Percentiles rank a stretch among this genome's conserved stretches.
phyloP scores from a whole-genome alignment of 1,284 basidiomycete genomes.

The Coniferiporia sulphurascens region DNA sequence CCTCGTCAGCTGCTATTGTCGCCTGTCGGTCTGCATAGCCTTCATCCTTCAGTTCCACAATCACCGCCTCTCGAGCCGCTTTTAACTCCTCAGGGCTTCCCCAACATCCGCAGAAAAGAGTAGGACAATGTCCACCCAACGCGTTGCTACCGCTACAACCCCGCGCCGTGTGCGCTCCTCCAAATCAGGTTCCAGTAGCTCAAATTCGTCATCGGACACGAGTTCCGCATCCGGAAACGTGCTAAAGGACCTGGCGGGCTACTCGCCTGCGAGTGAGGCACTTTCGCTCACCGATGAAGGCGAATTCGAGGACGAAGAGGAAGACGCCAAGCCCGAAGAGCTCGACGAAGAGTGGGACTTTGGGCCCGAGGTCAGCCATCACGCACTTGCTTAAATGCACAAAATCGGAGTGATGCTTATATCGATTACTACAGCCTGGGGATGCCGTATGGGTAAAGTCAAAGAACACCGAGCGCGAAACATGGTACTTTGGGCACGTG shows the following conservation, averaged over 20 bases:
- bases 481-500: slow-evolving; percentile 16
- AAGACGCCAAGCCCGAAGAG: slow-evolving; percentile 5
- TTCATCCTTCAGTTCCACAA: neutral
- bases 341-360: slow-evolving; percentile 18
- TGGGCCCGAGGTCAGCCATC: slow-evolving; percentile 7
- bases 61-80: neutral
- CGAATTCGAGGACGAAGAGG: neutral
- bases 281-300: slow-evolving; percentile 6
- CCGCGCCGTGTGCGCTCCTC: slow-evolving; percentile 1
- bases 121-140: neutral
- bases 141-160: neutral
- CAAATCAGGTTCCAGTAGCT: slow-evolving; percentile 2
- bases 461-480: slow-evolving; percentile 13
- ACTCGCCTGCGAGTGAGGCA: slow-evolving; percentile 11
- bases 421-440: slow-evolving; percentile 8
- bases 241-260: neutral
- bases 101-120: neutral
- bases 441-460: slow-evolving; percentile 19
- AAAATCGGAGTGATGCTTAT: neutral
- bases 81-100: neutral
- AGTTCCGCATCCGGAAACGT: neutral
- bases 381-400: neutral
- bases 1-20: no score
- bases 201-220: neutral
- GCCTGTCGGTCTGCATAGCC: neutral